Percentiles rank a stretch among this genome's conserved stretches.
Evolutionary conservation across 2,329 filamentous ascomycete species (phyloP).

Genomic region (Alternaria gansuensis): DNA sequence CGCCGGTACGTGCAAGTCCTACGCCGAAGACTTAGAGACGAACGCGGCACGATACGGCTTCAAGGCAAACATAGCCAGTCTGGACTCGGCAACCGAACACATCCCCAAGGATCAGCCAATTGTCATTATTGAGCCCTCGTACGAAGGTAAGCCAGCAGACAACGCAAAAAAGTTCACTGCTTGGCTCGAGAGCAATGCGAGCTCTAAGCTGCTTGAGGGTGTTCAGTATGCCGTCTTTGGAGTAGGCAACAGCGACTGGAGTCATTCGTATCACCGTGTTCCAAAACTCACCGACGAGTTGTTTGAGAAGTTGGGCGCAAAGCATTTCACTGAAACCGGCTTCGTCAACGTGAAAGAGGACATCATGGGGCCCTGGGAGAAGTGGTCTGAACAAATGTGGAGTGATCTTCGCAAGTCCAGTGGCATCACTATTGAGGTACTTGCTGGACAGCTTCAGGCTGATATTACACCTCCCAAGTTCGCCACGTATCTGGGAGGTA

Average conservation of each 20-base stretch:
- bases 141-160: constrained; percentile 77
- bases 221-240: constrained; percentile 75
- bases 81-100: constrained; percentile 70
- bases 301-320: constrained; percentile 63
- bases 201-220: constrained; percentile 58
- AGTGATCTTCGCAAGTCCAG: constrained; percentile 11
- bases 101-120: constrained; percentile 69
- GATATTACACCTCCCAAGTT: constrained; percentile 15
- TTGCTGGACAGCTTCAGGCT: constrained; percentile 9
- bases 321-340: constrained; percentile 20
- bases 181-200: constrained; percentile 68
- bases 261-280: constrained; percentile 70
- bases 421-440: constrained; percentile 13
- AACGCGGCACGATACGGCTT: constrained; percentile 68
- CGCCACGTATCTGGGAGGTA: constrained; percentile 18
- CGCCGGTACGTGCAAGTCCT: constrained; percentile 75
- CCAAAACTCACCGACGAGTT: constrained; percentile 69
- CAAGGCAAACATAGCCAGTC: constrained; percentile 49
- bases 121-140: constrained; percentile 73
- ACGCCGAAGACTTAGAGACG: constrained; percentile 70
- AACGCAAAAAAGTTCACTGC: constrained; percentile 74
- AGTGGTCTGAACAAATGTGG: constrained; percentile 18
- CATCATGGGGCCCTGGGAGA: constrained; percentile 17
- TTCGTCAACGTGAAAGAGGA: constrained; percentile 20
- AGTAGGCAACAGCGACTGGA: constrained; percentile 68